These are phyloP conservation scores for Aegilops speltoides DNA, from an alignment of 176 grass and related monocot species.

Conservation along the genomic window DNA sequence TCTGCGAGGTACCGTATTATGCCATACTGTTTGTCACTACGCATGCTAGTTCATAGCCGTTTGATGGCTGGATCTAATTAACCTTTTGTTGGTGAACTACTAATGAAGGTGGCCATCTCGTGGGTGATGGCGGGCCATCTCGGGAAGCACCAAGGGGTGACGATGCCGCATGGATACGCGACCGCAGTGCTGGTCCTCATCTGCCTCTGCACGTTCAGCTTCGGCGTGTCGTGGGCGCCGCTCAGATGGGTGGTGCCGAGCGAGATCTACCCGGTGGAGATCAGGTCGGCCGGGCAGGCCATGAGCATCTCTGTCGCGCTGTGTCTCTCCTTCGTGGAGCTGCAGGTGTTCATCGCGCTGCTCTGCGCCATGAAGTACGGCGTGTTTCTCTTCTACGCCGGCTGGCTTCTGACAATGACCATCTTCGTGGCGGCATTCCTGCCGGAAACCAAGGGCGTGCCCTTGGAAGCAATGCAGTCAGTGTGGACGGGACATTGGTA, in stretches of 20 bases:
- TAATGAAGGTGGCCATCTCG: conserved; percentile 16
- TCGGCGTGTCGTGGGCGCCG: conserved; percentile 63
- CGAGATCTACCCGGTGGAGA: conserved; percentile 69
- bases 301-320: conserved; percentile 49
- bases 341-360: conserved; percentile 58
- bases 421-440: conserved; percentile 61
- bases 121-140: conserved; percentile 51
- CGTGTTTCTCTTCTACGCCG: conserved; percentile 41
- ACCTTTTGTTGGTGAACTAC: neutral
- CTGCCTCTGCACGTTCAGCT: conserved; percentile 47
- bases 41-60: too few species aligned
- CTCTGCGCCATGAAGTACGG: conserved; percentile 54
- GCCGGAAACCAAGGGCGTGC: conserved; percentile 77
- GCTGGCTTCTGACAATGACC: conserved; percentile 62
- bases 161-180: conserved; percentile 41
- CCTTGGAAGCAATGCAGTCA: conserved; percentile 52
- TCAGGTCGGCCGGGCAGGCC: conserved; percentile 60
- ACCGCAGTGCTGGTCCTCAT: conserved; percentile 41
- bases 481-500: conserved; percentile 56
- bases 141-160: conserved; percentile 12
- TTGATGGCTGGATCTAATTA: neutral
- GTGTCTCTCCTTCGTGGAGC: conserved; percentile 49
- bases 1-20: conserved; percentile 35
- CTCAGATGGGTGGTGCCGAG: conserved; percentile 54
- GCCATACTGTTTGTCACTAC: neutral